Evolutionary conservation across 306 rosid genomes (phyloP).

Genomic region (Alnus rubra): DNA sequence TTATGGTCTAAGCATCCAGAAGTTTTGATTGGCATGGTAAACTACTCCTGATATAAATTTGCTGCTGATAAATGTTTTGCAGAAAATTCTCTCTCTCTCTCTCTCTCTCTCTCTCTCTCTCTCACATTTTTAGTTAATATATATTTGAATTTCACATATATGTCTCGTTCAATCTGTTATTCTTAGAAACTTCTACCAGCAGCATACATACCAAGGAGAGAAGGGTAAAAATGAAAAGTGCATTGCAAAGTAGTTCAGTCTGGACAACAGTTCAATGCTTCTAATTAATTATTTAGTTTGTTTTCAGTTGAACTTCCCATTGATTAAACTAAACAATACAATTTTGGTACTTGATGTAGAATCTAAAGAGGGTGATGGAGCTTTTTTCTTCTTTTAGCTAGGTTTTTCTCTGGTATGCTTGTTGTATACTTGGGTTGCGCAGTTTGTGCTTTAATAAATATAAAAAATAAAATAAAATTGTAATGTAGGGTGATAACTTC

Average conservation of each 20-base stretch:
- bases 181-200: neutral
- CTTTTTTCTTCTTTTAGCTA: too few species aligned
- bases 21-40: slow-evolving; percentile 6
- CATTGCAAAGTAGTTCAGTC: neutral
- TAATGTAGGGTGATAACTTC: neutral
- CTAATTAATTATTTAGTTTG: neutral
- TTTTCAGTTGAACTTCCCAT: slow-evolving; percentile 1
- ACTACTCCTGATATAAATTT: slow-evolving; percentile 6
- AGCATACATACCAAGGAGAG: neutral
- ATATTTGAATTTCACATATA: neutral
- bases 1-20: slow-evolving; percentile 30
- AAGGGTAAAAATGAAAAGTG: neutral
- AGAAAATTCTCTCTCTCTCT: neutral
- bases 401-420: too few species aligned
- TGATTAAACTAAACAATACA: neutral
- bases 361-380: neutral
- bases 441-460: too few species aligned
- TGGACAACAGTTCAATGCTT: neutral
- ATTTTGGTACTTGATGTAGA: neutral
- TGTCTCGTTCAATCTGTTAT: neutral
- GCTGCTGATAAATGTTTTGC: neutral
- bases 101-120: neutral
- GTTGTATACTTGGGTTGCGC: too few species aligned
- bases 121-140: neutral
- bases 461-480: too few species aligned